Evolutionary conservation across 345 rosid species (phyloP), one percentile per base, ranked within the genome.

Genomic region (Eucalyptus caleyi): DNA sequence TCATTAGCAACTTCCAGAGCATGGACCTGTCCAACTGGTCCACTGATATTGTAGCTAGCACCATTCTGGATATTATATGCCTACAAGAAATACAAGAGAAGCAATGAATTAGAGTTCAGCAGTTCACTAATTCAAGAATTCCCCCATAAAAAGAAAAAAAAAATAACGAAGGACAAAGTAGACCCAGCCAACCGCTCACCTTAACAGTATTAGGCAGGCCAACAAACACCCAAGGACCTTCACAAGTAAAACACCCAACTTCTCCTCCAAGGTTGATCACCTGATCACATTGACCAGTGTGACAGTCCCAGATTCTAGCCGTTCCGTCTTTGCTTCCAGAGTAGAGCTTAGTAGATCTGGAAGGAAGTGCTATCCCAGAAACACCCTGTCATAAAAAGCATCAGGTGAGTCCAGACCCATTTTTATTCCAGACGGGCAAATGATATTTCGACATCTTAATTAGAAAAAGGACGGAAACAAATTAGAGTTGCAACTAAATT

Each of bases 211-310:
- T 92, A 30, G 91, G 94, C 90, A 96, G 88, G 91, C 96, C 96
- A 47, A 93, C 87, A 87, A 96, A 95, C 21, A 95, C 91, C 98
- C 98, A 95, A 16, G 93, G 89, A n/a, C 95, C 96, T 89, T 93
- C 95, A 49, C 91, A 92, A 9, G 92, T 92, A 77, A 95, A 87
- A 77, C 92, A 94, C 18, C 95, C 95, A 88, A 94, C 93, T 91
- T 91, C 93, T 9, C 91, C 93, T 56, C 92, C 93, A 87, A 95
- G 90, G 88, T 93, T 91, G 59, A 89, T 88, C 37, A 87, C 89
- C 6, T 89, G 72, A 21, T 87, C 88, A 89, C 94, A 91, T 60
- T 90, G 92, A 88, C 97, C 97, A 91, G 92, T 90, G 86, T 91
- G 90, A 90, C 95, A 94, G 89, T 94, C 94, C 98, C 97, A 96